Conservation (phyloP, 352 stramenopile species). For the Chrysophaeum taylorii region DNA sequence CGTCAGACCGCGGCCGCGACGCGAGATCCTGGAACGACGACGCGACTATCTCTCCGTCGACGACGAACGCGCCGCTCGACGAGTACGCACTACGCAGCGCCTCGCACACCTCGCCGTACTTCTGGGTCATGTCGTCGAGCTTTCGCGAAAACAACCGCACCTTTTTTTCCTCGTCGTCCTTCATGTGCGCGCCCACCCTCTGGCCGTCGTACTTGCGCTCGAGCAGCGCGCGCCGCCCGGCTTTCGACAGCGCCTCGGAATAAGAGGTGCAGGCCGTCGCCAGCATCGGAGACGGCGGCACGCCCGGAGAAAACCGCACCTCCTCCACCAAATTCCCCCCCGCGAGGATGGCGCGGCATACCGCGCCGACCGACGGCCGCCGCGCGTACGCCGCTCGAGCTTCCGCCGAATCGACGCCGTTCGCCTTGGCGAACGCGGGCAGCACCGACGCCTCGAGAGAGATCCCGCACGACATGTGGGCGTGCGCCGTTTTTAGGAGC, state of each 20-base stretch:
- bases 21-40: not conserved
- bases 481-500: not conserved
- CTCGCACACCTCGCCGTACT: slow-evolving; percentile 23
- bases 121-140: slow-evolving; percentile 18
- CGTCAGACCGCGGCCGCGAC: not conserved
- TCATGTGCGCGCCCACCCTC: slow-evolving; percentile 21
- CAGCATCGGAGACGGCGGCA: slow-evolving; percentile 10
- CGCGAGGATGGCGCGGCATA: not conserved
- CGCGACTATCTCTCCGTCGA: slow-evolving; percentile 28
- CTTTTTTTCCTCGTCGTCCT: not conserved
- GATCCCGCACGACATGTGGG: not conserved
- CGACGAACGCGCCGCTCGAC: slow-evolving; percentile 2
- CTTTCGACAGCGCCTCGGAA: not conserved
- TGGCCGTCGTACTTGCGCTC: slow-evolving; percentile 31
- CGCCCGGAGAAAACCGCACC: not conserved
- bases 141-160: slow-evolving; percentile 24
- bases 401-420: not conserved
- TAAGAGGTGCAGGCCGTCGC: not conserved
- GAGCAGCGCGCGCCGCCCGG: not conserved
- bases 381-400: not conserved
- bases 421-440: not conserved
- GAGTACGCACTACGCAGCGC: not conserved
- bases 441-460: not conserved
- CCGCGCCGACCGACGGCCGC: not conserved
- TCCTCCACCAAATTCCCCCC: not conserved